Percentiles rank a stretch among this genome's conserved stretches.
Evolutionary conservation across 768 basidiomycete species (phyloP).

Genomic region (Collybia mongolica): DNA sequence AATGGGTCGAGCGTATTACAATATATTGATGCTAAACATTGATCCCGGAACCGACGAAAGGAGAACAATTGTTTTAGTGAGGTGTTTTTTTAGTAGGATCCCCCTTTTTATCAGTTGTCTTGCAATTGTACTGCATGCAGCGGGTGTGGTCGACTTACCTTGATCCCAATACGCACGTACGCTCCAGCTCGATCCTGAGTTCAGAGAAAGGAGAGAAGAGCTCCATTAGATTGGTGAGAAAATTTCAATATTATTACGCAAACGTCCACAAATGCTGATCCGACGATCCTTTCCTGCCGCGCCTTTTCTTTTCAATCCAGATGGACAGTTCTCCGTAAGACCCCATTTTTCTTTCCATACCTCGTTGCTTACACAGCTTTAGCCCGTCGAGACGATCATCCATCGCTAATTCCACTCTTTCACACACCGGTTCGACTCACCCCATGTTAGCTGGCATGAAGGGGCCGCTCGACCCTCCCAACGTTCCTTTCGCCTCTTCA

Average conservation of each 20-base stretch:
- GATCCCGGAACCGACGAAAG: no score
- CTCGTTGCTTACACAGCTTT: neutral
- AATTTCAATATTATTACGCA: constrained; percentile 2
- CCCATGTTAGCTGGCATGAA: constrained; percentile 16
- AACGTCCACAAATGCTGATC: constrained; percentile 4
- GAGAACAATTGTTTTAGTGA: no score
- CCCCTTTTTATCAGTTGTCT: no score
- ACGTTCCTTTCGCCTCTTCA: constrained; percentile 13
- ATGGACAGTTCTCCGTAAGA: constrained; percentile 18
- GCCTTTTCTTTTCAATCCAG: constrained; percentile 6
- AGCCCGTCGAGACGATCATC: constrained; percentile 19
- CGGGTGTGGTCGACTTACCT: constrained; percentile 10
- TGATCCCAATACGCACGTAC: neutral
- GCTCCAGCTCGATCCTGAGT: constrained; percentile 3
- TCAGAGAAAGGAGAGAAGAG: neutral
- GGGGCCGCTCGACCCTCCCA: constrained; percentile 17
- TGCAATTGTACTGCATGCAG: constrained; percentile 7
- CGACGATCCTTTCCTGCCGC: constrained; percentile 2
- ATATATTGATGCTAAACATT: no score
- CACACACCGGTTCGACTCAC: constrained; percentile 16
- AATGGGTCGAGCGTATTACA: no score
- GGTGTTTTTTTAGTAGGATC: no score
- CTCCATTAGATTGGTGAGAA: constrained; percentile 11
- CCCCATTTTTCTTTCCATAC: constrained; percentile 6
- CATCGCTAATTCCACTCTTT: constrained; percentile 18